Base-by-base conservation (phyloP, 306 rosid genomes). In the Sicyos baderoa region DNA sequence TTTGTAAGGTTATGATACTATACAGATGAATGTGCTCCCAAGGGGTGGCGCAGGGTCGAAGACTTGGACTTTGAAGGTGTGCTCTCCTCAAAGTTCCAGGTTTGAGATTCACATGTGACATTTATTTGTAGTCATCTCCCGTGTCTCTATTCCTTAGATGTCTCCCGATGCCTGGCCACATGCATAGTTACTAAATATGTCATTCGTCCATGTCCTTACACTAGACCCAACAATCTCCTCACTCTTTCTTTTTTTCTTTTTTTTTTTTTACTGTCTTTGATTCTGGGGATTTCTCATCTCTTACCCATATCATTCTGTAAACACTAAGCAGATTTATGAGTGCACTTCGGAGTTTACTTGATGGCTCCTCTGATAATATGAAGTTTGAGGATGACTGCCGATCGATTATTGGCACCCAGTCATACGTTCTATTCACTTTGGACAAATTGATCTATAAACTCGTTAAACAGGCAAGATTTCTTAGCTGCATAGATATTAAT, bases 361-460 rank as follows among this genome's bases (percentile, higher is more conserved):
- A 90, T 72, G 99, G 99, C 54, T 88, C 97, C 66, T 78, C 82
- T 16, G 99, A 94, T 72, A 94, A 90, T 82, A 81, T 89, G 16
- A 90, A 90, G 77, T 94, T 90, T 80, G 99, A 94, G 87, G 99
- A 94, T 72, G 99, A 94, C 74, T 94, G 99, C 75, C 95, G 97
- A 76, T 87, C 99, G 25, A 84, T 86, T 64, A 77, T 88, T 45
- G 99, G 99, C 64, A 94, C 91, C 71, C 97, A 94, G 64, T 94
- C 99, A 2, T 94, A 94, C 68, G 83, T 94, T 71, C 72, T 94
- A 68, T 94, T 94, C 83, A 94, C 99, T 53, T 79, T 94, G 86
- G 99, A 90, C 86, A 94, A 90, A 79, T 74, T 94, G 76, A 88
- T 94, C 49, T 94, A 85, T 86, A 94, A 88, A 85, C 80, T 94